These are phyloP conservation scores for Dipodascus albidus DNA, from an alignment of 805 yeast genomes.

Conservation along the genomic window DNA sequence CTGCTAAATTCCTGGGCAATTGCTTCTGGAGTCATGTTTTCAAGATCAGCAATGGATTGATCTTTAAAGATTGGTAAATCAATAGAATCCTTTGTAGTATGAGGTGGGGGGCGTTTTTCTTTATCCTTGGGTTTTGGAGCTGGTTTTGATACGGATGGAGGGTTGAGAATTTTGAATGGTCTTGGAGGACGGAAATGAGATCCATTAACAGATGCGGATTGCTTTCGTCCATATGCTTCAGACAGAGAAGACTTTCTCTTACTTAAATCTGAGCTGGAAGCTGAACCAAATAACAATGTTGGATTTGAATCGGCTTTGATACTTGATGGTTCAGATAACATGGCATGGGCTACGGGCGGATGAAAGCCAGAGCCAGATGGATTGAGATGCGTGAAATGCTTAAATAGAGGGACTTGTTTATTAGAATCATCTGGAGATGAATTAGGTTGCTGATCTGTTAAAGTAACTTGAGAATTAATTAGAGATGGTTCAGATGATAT, in stretches of 20 bases:
- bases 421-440: too few relatives aligned
- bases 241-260: neutral
- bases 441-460: too few relatives aligned
- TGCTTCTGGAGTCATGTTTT: neutral
- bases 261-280: too few relatives aligned
- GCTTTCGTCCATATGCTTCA: neutral
- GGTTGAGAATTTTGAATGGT: slow-evolving; percentile 1
- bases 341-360: neutral
- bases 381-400: neutral
- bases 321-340: too few relatives aligned
- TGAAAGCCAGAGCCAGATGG: neutral
- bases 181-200: too few relatives aligned
- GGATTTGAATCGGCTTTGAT: neutral
- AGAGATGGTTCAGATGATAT: neutral
- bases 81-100: neutral
- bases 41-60: neutral
- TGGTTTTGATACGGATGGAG: neutral
- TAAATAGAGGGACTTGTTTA: neutral
- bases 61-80: neutral
- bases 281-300: neutral
- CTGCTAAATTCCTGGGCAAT: neutral
- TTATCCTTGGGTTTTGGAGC: neutral
- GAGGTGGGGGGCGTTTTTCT: neutral
- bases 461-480: too few relatives aligned
- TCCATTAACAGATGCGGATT: neutral